Evolutionary conservation across 2,329 filamentous ascomycete genomes (phyloP), one percentile per base, ranked within the genome.

Genomic region (Hortaea sp.): DNA sequence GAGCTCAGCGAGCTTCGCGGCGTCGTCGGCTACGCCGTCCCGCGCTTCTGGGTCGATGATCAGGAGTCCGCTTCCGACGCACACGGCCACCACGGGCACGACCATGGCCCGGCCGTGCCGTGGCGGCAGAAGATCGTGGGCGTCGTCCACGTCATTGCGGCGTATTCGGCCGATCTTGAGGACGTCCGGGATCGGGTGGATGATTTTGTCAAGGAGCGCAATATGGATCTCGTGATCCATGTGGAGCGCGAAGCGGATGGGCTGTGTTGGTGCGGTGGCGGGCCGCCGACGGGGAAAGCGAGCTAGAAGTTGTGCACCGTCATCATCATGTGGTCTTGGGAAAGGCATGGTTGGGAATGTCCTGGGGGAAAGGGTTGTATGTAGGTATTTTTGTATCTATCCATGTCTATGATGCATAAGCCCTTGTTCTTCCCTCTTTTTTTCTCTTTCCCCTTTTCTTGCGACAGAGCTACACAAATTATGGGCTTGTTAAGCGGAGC

Each of bases 21-120:
- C 0, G 90, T 98, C 0, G 82, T 84, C 0, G 82, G 84, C 44
- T 97, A 95, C 59, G 77, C 84, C 1, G 86, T 85, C 1, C 89
- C 90, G 6, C 84, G 88, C 57, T 95, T 97, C 61, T 98, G 92
- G 92, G 71, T 92, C 10, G 87, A 94, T 56, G 88, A 94, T 53
- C 71, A 70, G 29, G 71, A 64, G 34, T 35, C 12, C 7, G 27
- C 7, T 10, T 29, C 20, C 29, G 29, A 28, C 9, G 40, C 7
- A 10, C 12, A 42, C 13, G 40, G 27, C 11, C 40, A 42, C 12
- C 9, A 11, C 10, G 13, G 29, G 10, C n/a, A 47, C 50, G 41
- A 13, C n/a, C 40, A 47, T 31, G 29, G 7, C 10, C 11, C 40
- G 10, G 10, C 11, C 35, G 39, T 11, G 5, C 13, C 31, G 34